Base-by-base conservation (phyloP, 2,329 filamentous ascomycete genomes). In the Nectriaceae sp. region DNA sequence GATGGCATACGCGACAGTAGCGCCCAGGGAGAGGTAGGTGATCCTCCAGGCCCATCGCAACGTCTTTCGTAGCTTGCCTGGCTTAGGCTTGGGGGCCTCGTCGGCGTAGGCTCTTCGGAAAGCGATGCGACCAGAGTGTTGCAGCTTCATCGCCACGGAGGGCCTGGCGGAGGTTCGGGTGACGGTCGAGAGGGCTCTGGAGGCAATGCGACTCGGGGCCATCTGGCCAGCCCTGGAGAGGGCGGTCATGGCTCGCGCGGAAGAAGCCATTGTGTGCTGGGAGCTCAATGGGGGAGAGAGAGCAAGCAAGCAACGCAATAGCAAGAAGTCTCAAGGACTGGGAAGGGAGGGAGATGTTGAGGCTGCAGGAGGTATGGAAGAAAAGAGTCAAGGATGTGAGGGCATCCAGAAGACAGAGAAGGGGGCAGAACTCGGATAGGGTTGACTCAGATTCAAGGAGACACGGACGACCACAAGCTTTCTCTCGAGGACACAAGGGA, bases 21-120 rank as follows among this genome's bases (percentile, higher is more conserved):
- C 88, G 54, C 94, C 70, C 52, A 84, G 70, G 46, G 88, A 87
- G 56, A 97, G 72, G 68, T 93, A 91, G 47, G 87, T 89, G 63
- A 90, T 67, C 62, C 94, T 84, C 89, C 90, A 97, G 49, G 85
- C 73, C 85, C 88, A 96, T 68, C 82, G 82, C 66, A 97, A 77
- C 56, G 84, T 79, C 47, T 76, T 75, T 49, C 85, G 74, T 72
- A 94, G 86, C 66, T 84, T 83, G 63, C 76, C 73, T 37, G 74
- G 70, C 63, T 72, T 75, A 44, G 76, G 71, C 52, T 74, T 66
- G 44, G 75, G 73, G 21, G 74, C 68, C 52, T 73, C 74, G 61
- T 83, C 78, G 46, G 82, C 80, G 55, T 78, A 79, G 49, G 68
- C 64, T 61, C 75, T 68, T 49, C 68, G 67, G 63, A 75, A 75